Base-by-base conservation (phyloP, 2,329 filamentous ascomycete species). In the Chrysoporthe cubensis region DNA sequence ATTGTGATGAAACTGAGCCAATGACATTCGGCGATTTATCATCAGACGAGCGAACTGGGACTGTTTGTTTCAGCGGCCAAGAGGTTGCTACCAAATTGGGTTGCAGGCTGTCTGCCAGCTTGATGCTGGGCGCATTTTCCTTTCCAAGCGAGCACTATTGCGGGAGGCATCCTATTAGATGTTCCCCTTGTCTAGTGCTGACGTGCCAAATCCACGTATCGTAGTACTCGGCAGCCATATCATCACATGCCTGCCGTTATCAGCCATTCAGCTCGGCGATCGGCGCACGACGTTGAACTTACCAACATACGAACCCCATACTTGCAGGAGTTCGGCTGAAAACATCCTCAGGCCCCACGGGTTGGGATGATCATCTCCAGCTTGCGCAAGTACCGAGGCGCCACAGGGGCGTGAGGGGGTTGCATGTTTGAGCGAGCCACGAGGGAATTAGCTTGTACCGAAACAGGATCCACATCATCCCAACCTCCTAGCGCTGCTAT, bases 311-410 rank as follows among this genome's bases (percentile, higher is more conserved):
- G 26, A 26, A 26, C 26, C 26, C 26, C 26, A 26, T 26, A 26
- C 26, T 26, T 26, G 21, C 26, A 54, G 21, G 3, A 21, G 50
- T 32, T 54, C 50, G 32, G 50, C 50, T 54, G 50, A 32, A 26
- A 16, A 54, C 26, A 34, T 32, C 50, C 4, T 54, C 21, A 34
- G 50, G 50, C 50, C 21, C 50, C 50, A 54, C 50, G 11, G 26
- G 9, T 16, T 32, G 26, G 26, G 26, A 32, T 16, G 50, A 54
- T 32, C 50, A 14, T 54, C 21, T 14, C 50, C 50, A 54, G 26
- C 50, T 54, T 54, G 50, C 50, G 11, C 50, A 54, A 54, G 50
- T 54, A 54, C 50, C 50, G 50, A 54, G 50, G 50, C 50, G 50
- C 50, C 32, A 32, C 50, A 34, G 50, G 50, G 50, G 50, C 50